phyloP scores from a whole-genome alignment of 345 rosid species.

The Populus simonii region DNA sequence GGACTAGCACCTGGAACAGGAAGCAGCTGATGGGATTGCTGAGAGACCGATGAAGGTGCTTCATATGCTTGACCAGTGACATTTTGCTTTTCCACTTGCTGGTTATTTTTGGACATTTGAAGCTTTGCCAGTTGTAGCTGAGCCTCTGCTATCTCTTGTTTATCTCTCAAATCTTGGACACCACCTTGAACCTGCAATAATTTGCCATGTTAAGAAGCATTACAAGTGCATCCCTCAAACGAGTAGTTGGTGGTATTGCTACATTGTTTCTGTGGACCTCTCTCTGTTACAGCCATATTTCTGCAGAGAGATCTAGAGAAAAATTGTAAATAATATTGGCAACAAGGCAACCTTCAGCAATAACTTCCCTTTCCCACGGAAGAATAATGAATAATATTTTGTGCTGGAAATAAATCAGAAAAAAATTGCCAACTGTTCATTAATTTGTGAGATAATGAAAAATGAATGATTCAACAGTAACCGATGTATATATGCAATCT shows the following conservation, averaged over 20 bases:
- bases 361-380: not conserved
- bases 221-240: not conserved
- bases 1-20: slow-evolving; percentile 15
- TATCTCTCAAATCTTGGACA: slow-evolving; percentile 49
- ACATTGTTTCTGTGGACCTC: not conserved
- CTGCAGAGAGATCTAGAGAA: not conserved
- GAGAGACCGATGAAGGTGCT: slow-evolving; percentile 27
- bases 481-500: not conserved
- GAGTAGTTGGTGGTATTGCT: not conserved
- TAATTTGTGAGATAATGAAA: not conserved
- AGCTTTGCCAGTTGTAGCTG: slow-evolving; percentile 40
- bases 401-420: too few relatives aligned
- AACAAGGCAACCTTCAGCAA: not conserved
- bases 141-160: slow-evolving; percentile 55
- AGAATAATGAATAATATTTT: not conserved
- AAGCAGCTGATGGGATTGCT: slow-evolving; percentile 28
- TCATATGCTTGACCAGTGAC: slow-evolving; percentile 21
- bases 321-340: not conserved
- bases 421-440: not conserved
- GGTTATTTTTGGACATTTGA: slow-evolving; percentile 22
- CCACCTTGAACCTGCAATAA: slow-evolving; percentile 42
- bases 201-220: not conserved
- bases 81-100: slow-evolving; percentile 25
- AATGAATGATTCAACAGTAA: not conserved
- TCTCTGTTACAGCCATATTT: not conserved